Evolutionary conservation across 345 rosid genomes (phyloP), one percentile per base, ranked within the genome.

Genomic region (Draba incana): DNA sequence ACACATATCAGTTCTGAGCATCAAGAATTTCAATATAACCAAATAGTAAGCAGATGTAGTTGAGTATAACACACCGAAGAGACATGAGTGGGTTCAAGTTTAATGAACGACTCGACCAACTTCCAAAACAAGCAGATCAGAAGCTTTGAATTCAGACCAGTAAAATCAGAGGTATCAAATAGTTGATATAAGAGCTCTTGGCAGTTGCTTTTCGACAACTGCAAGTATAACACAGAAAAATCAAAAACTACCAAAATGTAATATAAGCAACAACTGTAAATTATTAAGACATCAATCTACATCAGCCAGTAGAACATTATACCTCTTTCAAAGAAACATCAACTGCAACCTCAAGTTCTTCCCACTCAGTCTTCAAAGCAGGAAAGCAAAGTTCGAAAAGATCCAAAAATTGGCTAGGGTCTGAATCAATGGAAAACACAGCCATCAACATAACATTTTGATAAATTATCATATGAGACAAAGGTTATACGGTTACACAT

Each of bases 351-450:
- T 58, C 84, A 16, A 81, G 65, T 73, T 49, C 78, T 75, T 79
- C 83, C 97, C 96, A 91, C 70, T 89, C 88, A 1, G 75, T 73
- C 82, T 84, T 87, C 84, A 94, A 61, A 78, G 81, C 62, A 12
- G 92, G 85, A 75, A 87, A 82, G 79, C 84, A 89, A 70, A 81
- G 80, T 56, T 89, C 96, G 75, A 86, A 84, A 42, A 85, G 76
- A 51, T 70, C 84, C 66, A 78, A 78, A 72, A 81, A 70, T 8
- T 45, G 76, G 44, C 76, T 70, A 46, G 75, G 64, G 37, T 72
- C 97, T 88, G 71, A 45, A 81, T 70, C 43, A 72, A 76, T 70
- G 75, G 51, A 57, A 11, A 73, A 53, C 48, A 65, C 39, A 79
- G 52, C 16, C 63, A 55, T 62, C 56, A 66, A 25, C 15, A 58